Evolutionary conservation across 1,139 yeast genomes (phyloP).

Genomic region (Suhomyces kunorum): DNA sequence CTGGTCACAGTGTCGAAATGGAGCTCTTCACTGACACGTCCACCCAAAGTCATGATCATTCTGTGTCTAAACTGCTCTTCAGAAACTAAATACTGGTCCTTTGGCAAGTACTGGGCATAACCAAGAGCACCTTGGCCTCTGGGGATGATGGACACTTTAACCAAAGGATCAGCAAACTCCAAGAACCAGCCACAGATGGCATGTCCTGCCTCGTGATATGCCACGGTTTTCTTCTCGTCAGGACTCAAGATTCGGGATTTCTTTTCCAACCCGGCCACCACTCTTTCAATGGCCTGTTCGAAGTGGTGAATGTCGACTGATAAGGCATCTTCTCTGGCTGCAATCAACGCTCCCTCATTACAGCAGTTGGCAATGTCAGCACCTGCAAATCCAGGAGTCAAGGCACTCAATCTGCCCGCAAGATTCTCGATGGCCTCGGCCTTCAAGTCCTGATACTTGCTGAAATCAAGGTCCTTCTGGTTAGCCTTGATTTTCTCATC

Average conservation of each 20-base stretch:
- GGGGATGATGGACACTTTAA: conserved; percentile 94
- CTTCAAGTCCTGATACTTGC: conserved; percentile 51
- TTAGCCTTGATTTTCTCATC: conserved; percentile 45
- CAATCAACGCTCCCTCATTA: conserved; percentile 95
- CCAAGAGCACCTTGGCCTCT: conserved; percentile 97
- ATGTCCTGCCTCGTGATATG: conserved; percentile 98
- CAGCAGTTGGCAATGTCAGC: conserved; percentile 98
- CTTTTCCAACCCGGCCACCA: conserved; percentile 93
- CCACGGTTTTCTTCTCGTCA: conserved; percentile 86
- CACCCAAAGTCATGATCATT: conserved; percentile 97
- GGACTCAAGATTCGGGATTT: conserved; percentile 79
- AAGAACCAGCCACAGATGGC: conserved; percentile 98
- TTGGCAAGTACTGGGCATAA: conserved; percentile 96
- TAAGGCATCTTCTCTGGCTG: conserved; percentile 80
- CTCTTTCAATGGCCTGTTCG: conserved; percentile 95
- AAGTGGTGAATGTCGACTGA: conserved; percentile 74
- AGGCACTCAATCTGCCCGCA: conserved; percentile 86
- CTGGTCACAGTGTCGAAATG: conserved; percentile 88
- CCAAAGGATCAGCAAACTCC: conserved; percentile 84
- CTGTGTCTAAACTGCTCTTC: conserved; percentile 80
- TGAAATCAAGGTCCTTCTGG: conserved; percentile 43
- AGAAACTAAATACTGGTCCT: conserved; percentile 82
- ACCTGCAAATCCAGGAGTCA: conserved; percentile 97
- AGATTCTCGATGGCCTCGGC: conserved; percentile 57
- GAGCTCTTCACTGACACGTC: conserved; percentile 92